Conservation (phyloP, 352 stramenopile species). For the Globisporangium radiosum region DNA sequence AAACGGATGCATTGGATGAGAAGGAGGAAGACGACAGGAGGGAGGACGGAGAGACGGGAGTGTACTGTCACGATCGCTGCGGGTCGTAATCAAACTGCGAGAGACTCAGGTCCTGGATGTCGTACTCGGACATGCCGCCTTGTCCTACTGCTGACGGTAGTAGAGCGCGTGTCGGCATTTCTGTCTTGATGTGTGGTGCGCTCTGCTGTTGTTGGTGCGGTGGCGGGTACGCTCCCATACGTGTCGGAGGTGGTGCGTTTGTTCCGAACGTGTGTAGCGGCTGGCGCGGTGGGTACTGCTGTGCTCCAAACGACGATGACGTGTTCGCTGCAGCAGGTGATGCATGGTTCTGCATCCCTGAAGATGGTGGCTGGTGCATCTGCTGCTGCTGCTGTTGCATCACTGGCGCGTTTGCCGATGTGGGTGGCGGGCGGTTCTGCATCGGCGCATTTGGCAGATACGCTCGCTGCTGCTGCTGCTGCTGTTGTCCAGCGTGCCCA, state of each 20-base stretch:
- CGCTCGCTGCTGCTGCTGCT: slow-evolving; percentile 7
- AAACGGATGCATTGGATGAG: too few relatives aligned
- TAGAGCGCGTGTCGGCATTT: slow-evolving; percentile 1
- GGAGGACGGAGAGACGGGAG: too few relatives aligned
- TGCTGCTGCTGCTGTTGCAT: slow-evolving; percentile 14
- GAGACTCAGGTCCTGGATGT: slow-evolving; percentile 77
- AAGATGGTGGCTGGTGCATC: slow-evolving; percentile 2
- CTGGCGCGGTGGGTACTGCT: slow-evolving; percentile 9
- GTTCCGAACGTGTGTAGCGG: slow-evolving; percentile 16
- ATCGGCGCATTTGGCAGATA: not conserved
- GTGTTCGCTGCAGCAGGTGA: slow-evolving; percentile 11
- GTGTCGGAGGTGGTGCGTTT: slow-evolving; percentile 44
- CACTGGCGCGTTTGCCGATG: not conserved
- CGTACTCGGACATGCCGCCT: slow-evolving; percentile 25
- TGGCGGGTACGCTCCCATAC: slow-evolving; percentile 18
- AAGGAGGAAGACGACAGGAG: too few relatives aligned
- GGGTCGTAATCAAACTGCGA: slow-evolving; percentile 85
- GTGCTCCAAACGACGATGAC: slow-evolving; percentile 4
- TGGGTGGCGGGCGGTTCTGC: not conserved
- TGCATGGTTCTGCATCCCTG: slow-evolving; percentile 4
- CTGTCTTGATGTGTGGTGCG: slow-evolving; percentile 18
- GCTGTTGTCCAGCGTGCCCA: not conserved
- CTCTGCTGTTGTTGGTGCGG: not conserved
- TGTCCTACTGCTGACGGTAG: not conserved
- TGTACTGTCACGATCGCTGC: slow-evolving; percentile 1